These are phyloP conservation scores for Pythium insidiosum DNA, from an alignment of 352 stramenopile species.

Conservation along the genomic window DNA sequence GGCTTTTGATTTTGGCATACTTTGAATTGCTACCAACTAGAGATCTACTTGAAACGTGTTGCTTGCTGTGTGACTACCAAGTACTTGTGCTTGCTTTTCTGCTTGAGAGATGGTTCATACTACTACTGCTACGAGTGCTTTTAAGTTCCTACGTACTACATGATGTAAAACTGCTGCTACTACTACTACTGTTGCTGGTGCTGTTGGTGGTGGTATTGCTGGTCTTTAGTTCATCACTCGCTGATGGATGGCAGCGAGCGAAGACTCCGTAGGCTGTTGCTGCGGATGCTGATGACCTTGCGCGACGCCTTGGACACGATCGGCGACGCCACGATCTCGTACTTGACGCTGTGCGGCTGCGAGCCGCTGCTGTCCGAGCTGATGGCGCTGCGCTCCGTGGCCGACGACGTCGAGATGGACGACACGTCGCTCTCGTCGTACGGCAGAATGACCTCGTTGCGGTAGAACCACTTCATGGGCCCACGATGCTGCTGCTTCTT, in stretches of 20 bases:
- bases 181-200: no score
- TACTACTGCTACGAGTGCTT: no score
- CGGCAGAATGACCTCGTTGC: constrained; percentile 15
- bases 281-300: constrained; percentile 55
- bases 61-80: no score
- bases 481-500: constrained; percentile 8
- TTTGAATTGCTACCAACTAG: no score
- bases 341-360: neutral
- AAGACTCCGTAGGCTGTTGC: constrained; percentile 22
- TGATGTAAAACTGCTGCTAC: no score
- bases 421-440: constrained; percentile 8
- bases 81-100: no score
- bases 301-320: constrained; percentile 10
- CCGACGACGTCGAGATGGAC: neutral
- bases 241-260: constrained; percentile 10
- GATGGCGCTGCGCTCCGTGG: constrained; percentile 5
- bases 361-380: neutral
- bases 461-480: constrained; percentile 19
- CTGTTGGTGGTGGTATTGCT: neutral
- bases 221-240: neutral
- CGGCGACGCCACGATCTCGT: neutral
- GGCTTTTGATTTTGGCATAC: no score
- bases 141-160: no score
- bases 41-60: no score
- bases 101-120: no score